Conservation (phyloP, 495 filamentous ascomycete genomes). For the Hypoxylon crocopeplum region DNA sequence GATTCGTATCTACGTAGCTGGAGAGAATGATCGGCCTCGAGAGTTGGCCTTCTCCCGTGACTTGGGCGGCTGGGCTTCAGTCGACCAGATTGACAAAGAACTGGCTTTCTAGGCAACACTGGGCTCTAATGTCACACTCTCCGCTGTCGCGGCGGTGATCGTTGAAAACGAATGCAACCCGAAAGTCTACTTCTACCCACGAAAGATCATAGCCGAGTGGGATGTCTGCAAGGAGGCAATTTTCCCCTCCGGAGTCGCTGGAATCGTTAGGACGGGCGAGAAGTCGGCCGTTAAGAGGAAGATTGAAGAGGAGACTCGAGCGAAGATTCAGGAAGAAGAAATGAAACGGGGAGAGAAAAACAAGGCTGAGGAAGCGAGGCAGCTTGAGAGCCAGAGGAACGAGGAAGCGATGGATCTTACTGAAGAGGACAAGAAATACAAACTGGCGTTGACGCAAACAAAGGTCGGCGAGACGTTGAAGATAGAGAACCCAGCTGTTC, state of each 20-base stretch:
- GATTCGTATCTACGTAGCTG: neutral
- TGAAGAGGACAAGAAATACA: neutral
- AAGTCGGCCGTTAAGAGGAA: neutral
- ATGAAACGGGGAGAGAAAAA: neutral
- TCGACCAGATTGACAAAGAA: neutral
- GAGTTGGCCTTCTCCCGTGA: neutral
- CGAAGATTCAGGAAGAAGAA: neutral
- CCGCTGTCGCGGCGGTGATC: neutral
- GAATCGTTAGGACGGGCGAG: neutral
- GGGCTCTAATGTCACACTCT: neutral
- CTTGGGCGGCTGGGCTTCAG: neutral
- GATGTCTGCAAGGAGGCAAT: neutral
- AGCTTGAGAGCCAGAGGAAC: neutral
- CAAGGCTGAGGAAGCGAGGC: neutral
- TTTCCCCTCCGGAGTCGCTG: neutral
- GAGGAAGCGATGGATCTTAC: neutral
- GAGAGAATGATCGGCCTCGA: neutral
- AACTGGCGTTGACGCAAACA: neutral
- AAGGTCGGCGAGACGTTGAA: neutral
- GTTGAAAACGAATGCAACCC: neutral
- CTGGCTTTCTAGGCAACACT: neutral
- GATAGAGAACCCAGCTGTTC: neutral
- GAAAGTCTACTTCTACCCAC: conserved; percentile 5
- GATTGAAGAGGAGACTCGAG: neutral
- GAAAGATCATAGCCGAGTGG: neutral